A percentile compares a stretch with the other conserved stretches of the same genome.
These are phyloP conservation scores for Ustilago sp. DNA, from an alignment of 1,284 basidiomycete genomes.

Conservation along the genomic window DNA sequence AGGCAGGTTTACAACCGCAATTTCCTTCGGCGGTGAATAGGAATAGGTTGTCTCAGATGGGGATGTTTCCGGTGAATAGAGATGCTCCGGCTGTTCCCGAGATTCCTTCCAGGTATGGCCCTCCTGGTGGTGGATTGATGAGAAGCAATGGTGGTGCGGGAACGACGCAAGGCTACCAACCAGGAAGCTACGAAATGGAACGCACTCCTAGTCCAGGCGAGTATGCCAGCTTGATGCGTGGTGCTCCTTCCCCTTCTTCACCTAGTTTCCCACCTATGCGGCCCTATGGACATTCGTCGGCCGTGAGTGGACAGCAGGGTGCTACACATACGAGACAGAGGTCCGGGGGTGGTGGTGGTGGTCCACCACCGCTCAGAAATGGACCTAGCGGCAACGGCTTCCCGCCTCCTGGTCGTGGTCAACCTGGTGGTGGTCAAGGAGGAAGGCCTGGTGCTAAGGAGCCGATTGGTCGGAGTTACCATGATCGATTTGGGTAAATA, in stretches of 20 bases:
- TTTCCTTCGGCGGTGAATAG: slow-evolving; percentile 42
- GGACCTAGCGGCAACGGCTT: background rate
- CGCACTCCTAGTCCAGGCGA: slow-evolving; percentile 51
- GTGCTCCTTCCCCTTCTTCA: slow-evolving; percentile 41
- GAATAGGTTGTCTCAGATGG: slow-evolving; percentile 42
- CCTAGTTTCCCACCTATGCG: slow-evolving; percentile 33
- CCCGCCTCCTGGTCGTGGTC: background rate
- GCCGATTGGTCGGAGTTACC: slow-evolving; percentile 26
- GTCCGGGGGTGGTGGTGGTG: slow-evolving; percentile 23
- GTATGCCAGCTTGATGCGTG: slow-evolving; percentile 53
- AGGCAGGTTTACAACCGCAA: slow-evolving; percentile 26
- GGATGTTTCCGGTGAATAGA: slow-evolving; percentile 31
- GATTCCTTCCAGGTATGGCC: slow-evolving; percentile 46
- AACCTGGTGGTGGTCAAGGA: background rate
- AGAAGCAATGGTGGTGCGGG: slow-evolving; percentile 2
- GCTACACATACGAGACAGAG: slow-evolving; percentile 40
- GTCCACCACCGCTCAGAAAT: background rate
- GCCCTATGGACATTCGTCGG: slow-evolving; percentile 47
- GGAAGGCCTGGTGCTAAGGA: background rate
- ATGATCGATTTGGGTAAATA: slow-evolving; percentile 32
- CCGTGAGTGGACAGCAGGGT: slow-evolving; percentile 29
- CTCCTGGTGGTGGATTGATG: background rate
- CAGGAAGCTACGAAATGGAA: slow-evolving; percentile 50
- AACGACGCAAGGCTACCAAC: slow-evolving; percentile 19
- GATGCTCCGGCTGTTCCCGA: slow-evolving; percentile 46